phyloP scores from a whole-genome alignment of 2,329 filamentous ascomycete genomes.

The Colletotrichum higginsianum region DNA sequence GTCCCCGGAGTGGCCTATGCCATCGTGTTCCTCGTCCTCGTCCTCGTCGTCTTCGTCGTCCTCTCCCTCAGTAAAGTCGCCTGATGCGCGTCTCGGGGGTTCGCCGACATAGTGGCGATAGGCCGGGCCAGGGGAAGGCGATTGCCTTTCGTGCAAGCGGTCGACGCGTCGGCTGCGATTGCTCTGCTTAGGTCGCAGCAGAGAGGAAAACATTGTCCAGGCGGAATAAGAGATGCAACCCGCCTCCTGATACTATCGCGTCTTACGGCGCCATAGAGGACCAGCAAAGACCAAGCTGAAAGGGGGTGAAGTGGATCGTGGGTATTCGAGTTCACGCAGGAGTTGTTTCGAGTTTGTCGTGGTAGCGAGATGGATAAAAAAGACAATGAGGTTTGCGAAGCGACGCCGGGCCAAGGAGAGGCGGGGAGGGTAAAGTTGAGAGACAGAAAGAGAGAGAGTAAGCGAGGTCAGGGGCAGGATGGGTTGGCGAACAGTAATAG shows the following conservation, averaged over 20 bases:
- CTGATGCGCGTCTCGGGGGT: conserved; percentile 68
- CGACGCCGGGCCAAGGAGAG: conserved; percentile 24
- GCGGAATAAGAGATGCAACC: conserved; percentile 37
- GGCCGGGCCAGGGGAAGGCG: conserved; percentile 42
- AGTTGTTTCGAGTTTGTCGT: conserved; percentile 11
- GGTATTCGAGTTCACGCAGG: background rate
- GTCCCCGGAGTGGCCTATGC: conserved; percentile 38
- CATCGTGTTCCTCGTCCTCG: conserved; percentile 57
- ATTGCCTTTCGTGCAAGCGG: conserved; percentile 30
- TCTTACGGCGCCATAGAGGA: conserved; percentile 40
- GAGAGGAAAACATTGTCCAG: conserved; percentile 44
- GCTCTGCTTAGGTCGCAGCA: conserved; percentile 43
- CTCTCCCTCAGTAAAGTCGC: conserved; percentile 76
- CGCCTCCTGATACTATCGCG: conserved; percentile 35
- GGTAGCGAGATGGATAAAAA: background rate
- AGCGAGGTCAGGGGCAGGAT: background rate
- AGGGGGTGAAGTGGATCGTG: conserved; percentile 11
- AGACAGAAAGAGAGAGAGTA: background rate
- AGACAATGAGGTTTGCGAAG: background rate
- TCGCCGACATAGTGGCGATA: conserved; percentile 51
- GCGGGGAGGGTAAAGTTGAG: conserved; percentile 10
- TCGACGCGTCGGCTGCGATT: conserved; percentile 41
- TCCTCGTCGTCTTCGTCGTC: conserved; percentile 69
- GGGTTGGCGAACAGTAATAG: conserved; percentile 21
- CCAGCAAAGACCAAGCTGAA: conserved; percentile 7